Percentiles rank a stretch among this genome's conserved stretches.
Evolutionary conservation across 805 yeast genomes (phyloP).

Genomic region (Yarrowia bubula): DNA sequence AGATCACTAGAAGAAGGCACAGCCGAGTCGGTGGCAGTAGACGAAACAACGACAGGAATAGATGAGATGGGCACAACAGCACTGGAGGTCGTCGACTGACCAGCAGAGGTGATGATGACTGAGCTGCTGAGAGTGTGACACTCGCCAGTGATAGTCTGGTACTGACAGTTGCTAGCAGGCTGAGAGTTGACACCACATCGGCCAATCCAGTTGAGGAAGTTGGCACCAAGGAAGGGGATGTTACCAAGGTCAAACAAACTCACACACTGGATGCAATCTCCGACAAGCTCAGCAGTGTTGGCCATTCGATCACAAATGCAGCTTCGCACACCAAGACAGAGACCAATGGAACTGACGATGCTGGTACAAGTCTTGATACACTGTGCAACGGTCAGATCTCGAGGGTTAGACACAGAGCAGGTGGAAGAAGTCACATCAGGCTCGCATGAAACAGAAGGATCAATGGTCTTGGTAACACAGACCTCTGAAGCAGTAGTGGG

Average conservation of each 20-base stretch:
- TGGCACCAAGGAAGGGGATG: background rate
- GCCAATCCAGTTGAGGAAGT: conserved; percentile 10
- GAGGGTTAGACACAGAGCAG: background rate
- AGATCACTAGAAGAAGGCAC: background rate
- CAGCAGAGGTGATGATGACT: conserved; percentile 3
- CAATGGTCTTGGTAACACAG: conserved; percentile 2
- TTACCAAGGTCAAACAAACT: background rate
- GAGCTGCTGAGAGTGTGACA: background rate
- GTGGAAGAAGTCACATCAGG: conserved; percentile 3
- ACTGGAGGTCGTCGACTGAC: background rate
- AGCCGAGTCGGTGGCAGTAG: background rate
- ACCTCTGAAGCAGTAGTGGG: conserved; percentile 4
- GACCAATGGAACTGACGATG: background rate
- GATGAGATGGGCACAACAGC: background rate
- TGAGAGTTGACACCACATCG: background rate
- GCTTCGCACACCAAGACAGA: background rate
- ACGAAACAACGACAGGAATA: background rate
- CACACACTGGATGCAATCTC: conserved; percentile 9
- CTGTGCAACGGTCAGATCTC: background rate
- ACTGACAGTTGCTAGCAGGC: background rate
- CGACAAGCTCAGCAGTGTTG: background rate
- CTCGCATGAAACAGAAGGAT: background rate
- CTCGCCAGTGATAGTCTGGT: background rate
- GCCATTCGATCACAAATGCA: conserved; percentile 6
- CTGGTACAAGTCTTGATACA: background rate